Base-by-base conservation (phyloP, 768 basidiomycete genomes). In the Strobilomyces confusus region DNA sequence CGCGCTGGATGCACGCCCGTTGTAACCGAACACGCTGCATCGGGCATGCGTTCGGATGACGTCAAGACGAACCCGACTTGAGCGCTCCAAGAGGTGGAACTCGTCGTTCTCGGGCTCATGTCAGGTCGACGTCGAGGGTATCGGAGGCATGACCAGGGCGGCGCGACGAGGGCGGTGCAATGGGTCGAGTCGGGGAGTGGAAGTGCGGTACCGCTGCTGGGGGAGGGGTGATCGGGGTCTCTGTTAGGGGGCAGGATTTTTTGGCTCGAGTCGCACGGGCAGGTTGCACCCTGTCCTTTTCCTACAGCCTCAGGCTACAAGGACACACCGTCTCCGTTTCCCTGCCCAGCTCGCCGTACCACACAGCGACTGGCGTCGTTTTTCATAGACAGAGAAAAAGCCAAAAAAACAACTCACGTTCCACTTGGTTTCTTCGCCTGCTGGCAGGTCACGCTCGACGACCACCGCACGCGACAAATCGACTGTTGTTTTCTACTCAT, bases 371-470 rank as follows among this genome's bases (percentile, higher is more conserved):
- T 69, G 73, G 68, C 49, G 46, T 59, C 49, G 52, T 48, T 63
- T 62, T 50, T 57, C 71, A 69, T 78, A 77, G 75, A 77, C 69
- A 64, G 67, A 61, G 67, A 66, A 58, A 58, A n/a, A 58, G 44
- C 56, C 55, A 61, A 63, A 63, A 54, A 54, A 49, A 49, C 46
- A 52, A 65, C 54, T 43, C 48, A 51, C 73, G 70, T 74, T 75
- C 76, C 78, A 75, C 75, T 76, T 76, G 80, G 76, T 79, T n/a
- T 80, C 76, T 74, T 80, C 79, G 84, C 87, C 87, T 89, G 87
- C 87, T 87, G 87, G 87, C 87, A 89, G 87, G 87, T 89, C 86
- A 82, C 80, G 82, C 77, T 81, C 85, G 78, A 87, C 84, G 86
- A 86, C 87, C 83, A 83, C 78, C 81, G 72, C 83, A 79, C 82